Conservation (phyloP, 1,284 basidiomycete genomes). For the Irpex rosettiformis region DNA sequence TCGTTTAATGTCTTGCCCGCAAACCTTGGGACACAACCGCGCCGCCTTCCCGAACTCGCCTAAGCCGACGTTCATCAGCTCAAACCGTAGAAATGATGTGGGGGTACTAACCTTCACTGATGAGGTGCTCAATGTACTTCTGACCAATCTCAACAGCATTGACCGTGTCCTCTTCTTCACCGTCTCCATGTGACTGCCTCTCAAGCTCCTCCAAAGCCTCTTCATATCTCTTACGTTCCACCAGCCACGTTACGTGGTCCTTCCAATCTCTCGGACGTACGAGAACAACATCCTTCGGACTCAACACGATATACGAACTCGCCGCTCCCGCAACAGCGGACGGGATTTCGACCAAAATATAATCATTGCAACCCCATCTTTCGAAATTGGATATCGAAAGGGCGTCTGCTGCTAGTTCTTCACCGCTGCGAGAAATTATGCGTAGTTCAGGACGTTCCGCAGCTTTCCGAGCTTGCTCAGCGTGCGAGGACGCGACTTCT, state of each 20-base stretch:
- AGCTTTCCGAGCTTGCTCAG: conserved; percentile 72
- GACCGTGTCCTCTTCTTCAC: conserved; percentile 38
- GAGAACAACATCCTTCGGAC: conserved; percentile 83
- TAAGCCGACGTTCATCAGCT: conserved; percentile 24
- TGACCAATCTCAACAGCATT: conserved; percentile 79
- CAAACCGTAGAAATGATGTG: neutral
- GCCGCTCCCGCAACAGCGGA: conserved; percentile 35
- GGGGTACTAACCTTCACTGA: conserved; percentile 58
- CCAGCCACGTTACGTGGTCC: conserved; percentile 93
- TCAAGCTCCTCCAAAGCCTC: conserved; percentile 90
- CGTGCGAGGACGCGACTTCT: conserved; percentile 70
- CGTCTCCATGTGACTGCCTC: conserved; percentile 27
- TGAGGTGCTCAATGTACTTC: conserved; percentile 79
- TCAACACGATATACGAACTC: conserved; percentile 74
- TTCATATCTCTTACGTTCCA: conserved; percentile 83
- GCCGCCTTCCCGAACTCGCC: conserved; percentile 86
- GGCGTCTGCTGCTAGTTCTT: conserved; percentile 87
- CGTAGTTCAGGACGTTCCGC: conserved; percentile 91
- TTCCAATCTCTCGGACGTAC: conserved; percentile 83
- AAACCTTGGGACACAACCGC: conserved; percentile 81
- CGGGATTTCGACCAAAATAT: conserved; percentile 58
- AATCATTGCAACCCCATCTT: conserved; percentile 92
- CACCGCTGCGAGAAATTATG: conserved; percentile 85
- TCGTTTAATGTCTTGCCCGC: conserved; percentile 71
- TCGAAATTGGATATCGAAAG: conserved; percentile 79